Conservation (phyloP, 1,284 basidiomycete species). For the Sporisorium iseilematis-ciliati region DNA sequence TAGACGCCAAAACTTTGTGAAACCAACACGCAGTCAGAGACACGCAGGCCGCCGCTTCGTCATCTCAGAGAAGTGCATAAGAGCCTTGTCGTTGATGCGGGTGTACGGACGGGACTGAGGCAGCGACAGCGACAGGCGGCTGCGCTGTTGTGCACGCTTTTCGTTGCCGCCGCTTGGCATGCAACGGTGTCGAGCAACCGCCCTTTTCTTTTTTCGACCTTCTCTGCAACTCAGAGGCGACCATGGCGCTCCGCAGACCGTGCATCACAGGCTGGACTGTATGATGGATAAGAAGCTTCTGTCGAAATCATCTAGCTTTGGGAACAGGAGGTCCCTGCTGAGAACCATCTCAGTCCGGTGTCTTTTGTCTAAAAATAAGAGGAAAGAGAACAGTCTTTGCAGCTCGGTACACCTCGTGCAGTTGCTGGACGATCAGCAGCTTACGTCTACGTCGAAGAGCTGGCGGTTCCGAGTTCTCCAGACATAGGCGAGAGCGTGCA, state of each 20-base stretch:
- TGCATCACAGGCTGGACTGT: background rate
- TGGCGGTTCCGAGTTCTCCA: background rate
- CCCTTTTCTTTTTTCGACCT: background rate
- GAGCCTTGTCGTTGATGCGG: background rate
- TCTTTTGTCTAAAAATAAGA: no score
- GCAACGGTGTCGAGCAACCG: background rate
- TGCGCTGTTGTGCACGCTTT: background rate
- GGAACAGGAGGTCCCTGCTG: background rate
- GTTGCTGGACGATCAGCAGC: no score
- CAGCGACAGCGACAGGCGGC: background rate
- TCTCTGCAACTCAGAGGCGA: background rate
- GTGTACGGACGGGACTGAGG: background rate
- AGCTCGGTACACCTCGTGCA: no score
- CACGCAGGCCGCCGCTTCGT: background rate
- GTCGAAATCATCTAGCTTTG: background rate
- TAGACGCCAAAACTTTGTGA: background rate
- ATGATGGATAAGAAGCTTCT: background rate
- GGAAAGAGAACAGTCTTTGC: no score
- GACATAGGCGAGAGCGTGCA: background rate
- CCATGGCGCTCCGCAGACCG: constrained; percentile 5
- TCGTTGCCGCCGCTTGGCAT: constrained; percentile 7
- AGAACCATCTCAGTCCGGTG: no score
- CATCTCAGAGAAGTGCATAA: background rate
- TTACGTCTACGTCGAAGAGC: no score
- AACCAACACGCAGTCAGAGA: constrained; percentile 14